phyloP scores from a whole-genome alignment of 2,329 filamentous ascomycete species.

The Fusarium tricinctum region DNA sequence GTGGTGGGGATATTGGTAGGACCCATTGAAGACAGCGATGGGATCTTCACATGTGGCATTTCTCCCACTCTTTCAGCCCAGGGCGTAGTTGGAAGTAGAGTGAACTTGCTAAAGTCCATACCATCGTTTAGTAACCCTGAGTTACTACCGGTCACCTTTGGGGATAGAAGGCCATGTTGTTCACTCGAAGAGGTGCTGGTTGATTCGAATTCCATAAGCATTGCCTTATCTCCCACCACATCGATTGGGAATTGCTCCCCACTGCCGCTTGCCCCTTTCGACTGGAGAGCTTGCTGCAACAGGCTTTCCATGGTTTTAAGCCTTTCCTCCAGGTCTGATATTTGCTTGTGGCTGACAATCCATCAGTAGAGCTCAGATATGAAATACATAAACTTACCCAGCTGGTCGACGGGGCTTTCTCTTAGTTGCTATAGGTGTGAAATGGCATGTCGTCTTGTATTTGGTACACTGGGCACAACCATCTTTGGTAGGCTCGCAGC shows the following conservation, averaged over 20 bases:
- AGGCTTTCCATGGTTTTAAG: neutral
- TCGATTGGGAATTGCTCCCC: neutral
- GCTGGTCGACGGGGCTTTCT: neutral
- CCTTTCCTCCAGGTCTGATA: neutral
- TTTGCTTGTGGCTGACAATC: neutral
- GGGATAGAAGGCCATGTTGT: neutral
- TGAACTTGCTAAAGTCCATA: neutral
- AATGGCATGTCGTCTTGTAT: neutral
- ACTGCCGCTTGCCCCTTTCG: neutral
- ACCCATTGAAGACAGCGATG: neutral
- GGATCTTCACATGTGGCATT: neutral
- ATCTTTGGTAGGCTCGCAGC: neutral
- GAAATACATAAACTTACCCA: neutral
- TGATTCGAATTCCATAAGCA: neutral
- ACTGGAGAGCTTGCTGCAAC: neutral
- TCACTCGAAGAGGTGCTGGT: neutral
- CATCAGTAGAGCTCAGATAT: neutral
- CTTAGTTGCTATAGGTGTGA: neutral
- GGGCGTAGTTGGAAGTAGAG: neutral
- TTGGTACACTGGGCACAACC: neutral
- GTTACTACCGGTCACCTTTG: neutral
- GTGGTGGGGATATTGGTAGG: neutral
- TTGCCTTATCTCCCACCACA: neutral
- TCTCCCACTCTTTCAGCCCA: neutral
- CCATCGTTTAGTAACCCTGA: neutral